Evolutionary conservation across 1,284 basidiomycete genomes (phyloP), one percentile per base, ranked within the genome.

Genomic region (Malassezia japonica): DNA sequence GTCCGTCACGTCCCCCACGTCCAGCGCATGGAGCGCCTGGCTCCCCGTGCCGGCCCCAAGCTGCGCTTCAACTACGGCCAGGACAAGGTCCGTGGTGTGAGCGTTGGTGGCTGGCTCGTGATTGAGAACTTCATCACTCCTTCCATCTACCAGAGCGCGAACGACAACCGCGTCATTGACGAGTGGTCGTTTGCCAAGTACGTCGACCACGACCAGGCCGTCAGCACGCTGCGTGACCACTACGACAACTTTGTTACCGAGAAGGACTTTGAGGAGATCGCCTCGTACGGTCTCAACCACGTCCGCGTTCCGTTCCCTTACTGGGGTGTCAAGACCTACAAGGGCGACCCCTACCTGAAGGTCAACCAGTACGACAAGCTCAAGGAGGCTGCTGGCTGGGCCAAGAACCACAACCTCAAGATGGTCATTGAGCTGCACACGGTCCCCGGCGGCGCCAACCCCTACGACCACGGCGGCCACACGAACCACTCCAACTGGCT

Each of bases 251-350:
- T 80, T 79, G 85, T 89, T 59, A 86, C 83, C 4, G 83, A 87
- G 68, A 65, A 75, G 21, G 87, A 90, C 71, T 83, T 90, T 62
- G 73, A 74, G 33, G 79, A 77, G 46, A 88, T 88, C 48, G 57
- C 57, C 10, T 50, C 48, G 13, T 52, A 46, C 6, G 59, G 61
- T 15, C 34, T 67, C 31, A 67, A 87, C 70, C 86, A 87, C 71
- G 84, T 89, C 55, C 81, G 89, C 32, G 75, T 94, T 33, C 89
- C 89, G 2, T 85, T 94, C 57, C 86, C 86, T 20, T 88, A 84
- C 73, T 94, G 90, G 90, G 89, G 89, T 1, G 88, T 86, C 61
- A 85, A 90, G 46, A 81, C 86, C 20, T 79, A 79, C 15, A 76
- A 76, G 4, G 87, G 83, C 8, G 87, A 92, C 65, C 88, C 87